Evolutionary conservation across 2,329 filamentous ascomycete species (phyloP).

Genomic region (Aspergillus glaucus): DNA sequence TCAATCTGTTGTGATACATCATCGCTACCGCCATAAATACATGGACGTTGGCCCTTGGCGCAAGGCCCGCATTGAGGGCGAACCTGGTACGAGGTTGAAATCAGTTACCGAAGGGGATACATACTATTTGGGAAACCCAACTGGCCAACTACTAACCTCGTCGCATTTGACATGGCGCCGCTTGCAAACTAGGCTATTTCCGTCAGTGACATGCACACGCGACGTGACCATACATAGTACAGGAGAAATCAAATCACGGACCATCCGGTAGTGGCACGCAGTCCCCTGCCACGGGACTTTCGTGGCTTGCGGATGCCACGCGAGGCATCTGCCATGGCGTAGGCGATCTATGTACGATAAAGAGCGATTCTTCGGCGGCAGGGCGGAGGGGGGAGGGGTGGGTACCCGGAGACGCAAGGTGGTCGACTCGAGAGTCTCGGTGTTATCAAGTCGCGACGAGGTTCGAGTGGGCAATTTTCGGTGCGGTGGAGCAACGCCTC

Average conservation of each 20-base stretch:
- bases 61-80: constrained; percentile 23
- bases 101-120: not conserved
- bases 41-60: constrained; percentile 20
- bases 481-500: not conserved
- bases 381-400: not conserved
- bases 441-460: constrained; percentile 6
- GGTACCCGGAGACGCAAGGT: not conserved
- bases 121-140: not conserved
- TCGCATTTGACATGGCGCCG: constrained; percentile 26
- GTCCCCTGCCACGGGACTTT: constrained; percentile 22
- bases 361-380: not conserved
- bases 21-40: constrained; percentile 12
- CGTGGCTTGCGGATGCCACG: constrained; percentile 11
- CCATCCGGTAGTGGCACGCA: constrained; percentile 25
- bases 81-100: constrained; percentile 4
- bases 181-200: constrained; percentile 21
- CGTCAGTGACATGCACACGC: not conserved
- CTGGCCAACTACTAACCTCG: constrained; percentile 12
- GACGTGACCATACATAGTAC: not conserved
- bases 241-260: constrained; percentile 8
- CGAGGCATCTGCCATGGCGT: constrained; percentile 6
- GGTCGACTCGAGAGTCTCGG: not conserved
- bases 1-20: not conserved
- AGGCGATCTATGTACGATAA: not conserved
- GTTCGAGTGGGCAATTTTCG: constrained; percentile 1